Percentiles rank a stretch among this genome's conserved stretches.
Evolutionary conservation across 257 asterid species (phyloP).

Genomic region (Linaria vulgaris): DNA sequence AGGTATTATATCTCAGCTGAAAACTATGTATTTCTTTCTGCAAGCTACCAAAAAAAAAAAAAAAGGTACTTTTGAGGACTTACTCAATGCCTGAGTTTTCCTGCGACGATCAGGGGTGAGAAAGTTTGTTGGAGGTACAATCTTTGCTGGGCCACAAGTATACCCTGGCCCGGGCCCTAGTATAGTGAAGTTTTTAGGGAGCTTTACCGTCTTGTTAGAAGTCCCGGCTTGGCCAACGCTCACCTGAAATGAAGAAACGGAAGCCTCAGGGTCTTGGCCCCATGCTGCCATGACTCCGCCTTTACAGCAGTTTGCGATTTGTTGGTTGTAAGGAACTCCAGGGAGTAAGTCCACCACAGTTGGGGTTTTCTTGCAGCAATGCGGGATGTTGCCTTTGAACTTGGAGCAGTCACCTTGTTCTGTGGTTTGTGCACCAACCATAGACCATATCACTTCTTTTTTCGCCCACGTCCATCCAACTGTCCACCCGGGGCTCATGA

Average conservation of each 20-base stretch:
- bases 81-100: slow-evolving; percentile 72
- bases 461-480: slow-evolving; percentile 86
- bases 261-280: slow-evolving; percentile 64
- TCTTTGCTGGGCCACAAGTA: slow-evolving; percentile 80
- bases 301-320: slow-evolving; percentile 68
- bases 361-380: slow-evolving; percentile 71
- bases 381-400: slow-evolving; percentile 74
- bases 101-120: slow-evolving; percentile 69
- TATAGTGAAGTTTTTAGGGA: slow-evolving; percentile 74
- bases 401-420: slow-evolving; percentile 88
- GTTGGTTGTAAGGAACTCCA: slow-evolving; percentile 78
- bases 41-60: too few species aligned
- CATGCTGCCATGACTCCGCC: slow-evolving; percentile 72
- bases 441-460: slow-evolving; percentile 73
- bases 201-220: slow-evolving; percentile 64
- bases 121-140: slow-evolving; percentile 63
- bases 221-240: slow-evolving; percentile 83
- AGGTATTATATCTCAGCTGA: slow-evolving; percentile 11
- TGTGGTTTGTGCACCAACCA: slow-evolving; percentile 70
- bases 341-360: slow-evolving; percentile 69
- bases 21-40: background rate
- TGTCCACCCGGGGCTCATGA: slow-evolving; percentile 79
- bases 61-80: slow-evolving; percentile 11
- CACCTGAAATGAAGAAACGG: slow-evolving; percentile 60
- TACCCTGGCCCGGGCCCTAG: slow-evolving; percentile 75